Percentiles rank a stretch among this genome's conserved stretches.
These are phyloP conservation scores for Cercophora samala DNA, from an alignment of 495 filamentous ascomycete genomes.

Conservation along the genomic window DNA sequence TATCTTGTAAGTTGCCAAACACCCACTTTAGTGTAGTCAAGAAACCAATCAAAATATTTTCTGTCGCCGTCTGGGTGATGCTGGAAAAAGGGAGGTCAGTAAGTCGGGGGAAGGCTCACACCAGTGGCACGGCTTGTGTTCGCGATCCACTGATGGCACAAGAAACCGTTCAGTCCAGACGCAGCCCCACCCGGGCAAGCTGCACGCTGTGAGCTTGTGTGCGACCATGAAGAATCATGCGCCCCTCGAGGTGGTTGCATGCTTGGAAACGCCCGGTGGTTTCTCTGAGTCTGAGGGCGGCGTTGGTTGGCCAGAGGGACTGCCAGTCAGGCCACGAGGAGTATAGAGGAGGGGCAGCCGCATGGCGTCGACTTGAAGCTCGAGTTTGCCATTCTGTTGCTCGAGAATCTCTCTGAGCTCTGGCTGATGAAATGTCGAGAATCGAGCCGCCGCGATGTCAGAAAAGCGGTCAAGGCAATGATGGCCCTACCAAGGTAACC, in stretches of 20 bases:
- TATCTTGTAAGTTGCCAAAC: neutral
- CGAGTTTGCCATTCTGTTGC: neutral
- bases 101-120: neutral
- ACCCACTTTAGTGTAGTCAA: neutral
- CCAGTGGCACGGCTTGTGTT: neutral
- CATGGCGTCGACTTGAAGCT: neutral
- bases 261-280: neutral
- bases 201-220: conserved; percentile 1
- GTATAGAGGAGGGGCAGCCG: too few species aligned
- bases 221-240: conserved; percentile 4
- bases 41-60: neutral
- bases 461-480: neutral
- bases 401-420: neutral
- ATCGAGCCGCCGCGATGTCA: neutral
- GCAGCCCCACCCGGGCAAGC: conserved; percentile 3
- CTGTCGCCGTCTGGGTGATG: neutral
- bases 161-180: neutral
- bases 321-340: neutral
- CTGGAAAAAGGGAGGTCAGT: neutral
- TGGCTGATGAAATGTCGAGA: neutral
- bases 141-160: conserved; percentile 3
- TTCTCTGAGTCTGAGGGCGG: neutral
- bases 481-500: neutral
- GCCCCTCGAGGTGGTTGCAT: conserved; percentile 5
- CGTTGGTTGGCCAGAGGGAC: neutral